phyloP scores from a whole-genome alignment of 2,329 filamentous ascomycete species.

The Trichoderma sp. region DNA sequence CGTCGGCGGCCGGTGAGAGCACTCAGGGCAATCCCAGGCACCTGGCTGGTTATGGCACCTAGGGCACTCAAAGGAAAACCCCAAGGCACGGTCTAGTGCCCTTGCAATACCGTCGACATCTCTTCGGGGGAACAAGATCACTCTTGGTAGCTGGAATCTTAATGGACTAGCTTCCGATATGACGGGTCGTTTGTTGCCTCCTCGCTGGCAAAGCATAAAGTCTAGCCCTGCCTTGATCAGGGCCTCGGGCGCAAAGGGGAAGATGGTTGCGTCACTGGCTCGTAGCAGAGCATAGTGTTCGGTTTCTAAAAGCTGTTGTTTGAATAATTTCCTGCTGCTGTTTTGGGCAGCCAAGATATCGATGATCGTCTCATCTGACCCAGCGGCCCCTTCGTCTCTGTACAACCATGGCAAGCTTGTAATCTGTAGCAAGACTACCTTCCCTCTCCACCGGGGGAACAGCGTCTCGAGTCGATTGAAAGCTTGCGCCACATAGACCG shows the following conservation, averaged over 20 bases:
- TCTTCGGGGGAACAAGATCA: conserved; percentile 95
- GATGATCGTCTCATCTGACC: not conserved
- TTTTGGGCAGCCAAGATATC: not conserved
- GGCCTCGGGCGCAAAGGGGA: not conserved
- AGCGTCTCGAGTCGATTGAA: not conserved
- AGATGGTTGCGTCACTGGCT: not conserved
- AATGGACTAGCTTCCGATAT: not conserved
- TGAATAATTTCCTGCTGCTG: not conserved
- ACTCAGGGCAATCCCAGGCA: no score
- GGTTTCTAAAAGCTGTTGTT: not conserved
- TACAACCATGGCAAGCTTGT: not conserved
- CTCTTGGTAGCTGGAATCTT: conserved; percentile 60
- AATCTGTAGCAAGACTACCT: not conserved
- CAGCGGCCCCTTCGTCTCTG: not conserved
- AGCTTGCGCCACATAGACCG: not conserved
- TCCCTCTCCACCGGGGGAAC: not conserved
- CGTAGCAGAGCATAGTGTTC: not conserved
- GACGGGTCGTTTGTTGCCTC: not conserved
- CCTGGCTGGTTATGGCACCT: no score
- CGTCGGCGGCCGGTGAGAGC: conserved; percentile 62
- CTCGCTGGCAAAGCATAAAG: not conserved
- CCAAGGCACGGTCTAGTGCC: conserved; percentile 76
- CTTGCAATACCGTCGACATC: conserved; percentile 78
- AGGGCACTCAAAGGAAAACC: conserved; percentile 36
- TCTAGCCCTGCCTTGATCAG: not conserved